Base-by-base conservation (phyloP, 2,329 filamentous ascomycete species). In the Fusarium subglutinans region DNA sequence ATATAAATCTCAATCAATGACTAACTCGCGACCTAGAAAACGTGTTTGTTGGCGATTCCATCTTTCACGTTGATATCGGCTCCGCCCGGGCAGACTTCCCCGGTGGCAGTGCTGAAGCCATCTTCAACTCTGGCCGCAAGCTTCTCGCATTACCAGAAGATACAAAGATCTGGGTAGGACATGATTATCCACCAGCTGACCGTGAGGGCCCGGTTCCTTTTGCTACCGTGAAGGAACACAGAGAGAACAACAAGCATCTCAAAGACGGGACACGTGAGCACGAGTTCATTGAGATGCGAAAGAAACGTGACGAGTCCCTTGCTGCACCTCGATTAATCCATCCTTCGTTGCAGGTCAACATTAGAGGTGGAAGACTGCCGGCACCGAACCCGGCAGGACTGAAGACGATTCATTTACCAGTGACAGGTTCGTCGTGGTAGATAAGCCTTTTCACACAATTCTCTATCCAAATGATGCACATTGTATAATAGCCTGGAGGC, bases 71-170 rank as follows among this genome's bases (percentile, higher is more conserved):
- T 4, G 87, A 89, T 56, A 83, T 89, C 38, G 87, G 88, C 20
- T 84, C 86, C 1, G 88, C 87, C 1, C 82, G 87, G 6, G 87
- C 86, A 57, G 88, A 90, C 66, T 90, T 90, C 58, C 88, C 88
- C 1, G 87, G 86, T 3, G 88, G 88, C 5, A 82, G 81, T 54
- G 84, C 87, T 1, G 73, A 69, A 1, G 78, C 79, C 8, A 81
- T 90, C 6, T 90, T 81, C 63, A 53, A 76, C 6, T 89, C 87
- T 2, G 84, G 77, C 1, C 82, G 72, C 65, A 82, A 79, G 48
- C 79, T 90, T 0, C 81, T 89, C 0, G 61, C 70, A 11, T 47
- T 89, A 3, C 83, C 85, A 0, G 81, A 78, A 4, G 75, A 87
- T 35, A 82, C 84, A 48, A 86, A 84, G 55, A 83, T 90, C 50